A percentile compares a stretch with the other conserved stretches of the same genome.
phyloP scores from a whole-genome alignment of 306 rosid species.

The Vigna unguiculata region DNA sequence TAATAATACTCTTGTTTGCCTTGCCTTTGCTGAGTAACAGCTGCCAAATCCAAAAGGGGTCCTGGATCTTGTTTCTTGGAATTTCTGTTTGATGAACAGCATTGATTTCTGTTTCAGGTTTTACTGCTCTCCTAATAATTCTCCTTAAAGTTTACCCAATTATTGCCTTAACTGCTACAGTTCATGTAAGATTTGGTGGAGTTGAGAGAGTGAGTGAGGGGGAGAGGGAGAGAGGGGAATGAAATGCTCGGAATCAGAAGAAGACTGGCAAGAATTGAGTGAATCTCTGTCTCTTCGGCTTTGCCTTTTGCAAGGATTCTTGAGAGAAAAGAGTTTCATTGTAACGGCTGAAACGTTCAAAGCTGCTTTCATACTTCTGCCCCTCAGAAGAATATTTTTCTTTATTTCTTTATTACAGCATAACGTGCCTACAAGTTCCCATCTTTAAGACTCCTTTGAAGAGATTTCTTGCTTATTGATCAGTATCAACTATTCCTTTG shows the following conservation, averaged over 20 bases:
- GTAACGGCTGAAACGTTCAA: slow-evolving; percentile 80
- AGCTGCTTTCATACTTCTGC: slow-evolving; percentile 54
- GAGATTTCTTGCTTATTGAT: slow-evolving; percentile 41
- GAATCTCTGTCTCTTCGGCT: slow-evolving; percentile 44
- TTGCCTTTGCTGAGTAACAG: slow-evolving; percentile 28
- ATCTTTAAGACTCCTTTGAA: slow-evolving; percentile 42
- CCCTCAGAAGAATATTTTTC: slow-evolving; percentile 45
- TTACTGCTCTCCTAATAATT: slow-evolving; percentile 30
- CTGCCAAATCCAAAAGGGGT: slow-evolving; percentile 39
- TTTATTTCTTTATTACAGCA: slow-evolving; percentile 49
- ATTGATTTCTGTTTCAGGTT: slow-evolving; percentile 43
- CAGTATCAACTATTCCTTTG: slow-evolving; percentile 6
- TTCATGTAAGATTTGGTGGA: slow-evolving; percentile 45
- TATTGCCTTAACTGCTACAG: slow-evolving; percentile 25
- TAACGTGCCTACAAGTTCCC: slow-evolving; percentile 49
- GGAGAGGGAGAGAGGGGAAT: slow-evolving; percentile 49
- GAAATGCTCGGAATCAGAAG: slow-evolving; percentile 47
- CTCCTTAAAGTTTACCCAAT: slow-evolving; percentile 32
- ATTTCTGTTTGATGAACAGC: slow-evolving; percentile 38
- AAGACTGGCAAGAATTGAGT: slow-evolving; percentile 51
- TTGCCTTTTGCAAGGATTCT: slow-evolving; percentile 52
- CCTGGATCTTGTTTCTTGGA: slow-evolving; percentile 54
- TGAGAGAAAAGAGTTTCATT: slow-evolving; percentile 54
- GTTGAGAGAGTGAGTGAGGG: slow-evolving; percentile 29
- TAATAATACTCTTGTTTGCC: slow-evolving; percentile 46